phyloP scores from a whole-genome alignment of 2,329 filamentous ascomycete species.

The Aspergillus vadensis region DNA sequence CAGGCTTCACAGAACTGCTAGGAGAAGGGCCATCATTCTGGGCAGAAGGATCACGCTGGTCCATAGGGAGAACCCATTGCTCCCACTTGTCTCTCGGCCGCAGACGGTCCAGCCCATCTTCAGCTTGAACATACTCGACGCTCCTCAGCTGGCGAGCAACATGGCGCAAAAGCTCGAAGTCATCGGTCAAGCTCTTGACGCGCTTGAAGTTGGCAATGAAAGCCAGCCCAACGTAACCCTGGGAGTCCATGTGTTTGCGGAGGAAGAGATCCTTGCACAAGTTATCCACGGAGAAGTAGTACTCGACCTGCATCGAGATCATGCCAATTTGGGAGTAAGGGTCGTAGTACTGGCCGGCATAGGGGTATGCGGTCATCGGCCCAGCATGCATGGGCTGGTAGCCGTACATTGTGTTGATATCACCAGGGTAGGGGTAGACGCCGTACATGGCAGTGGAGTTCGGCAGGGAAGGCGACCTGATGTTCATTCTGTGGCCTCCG shows the following conservation, averaged over 20 bases:
- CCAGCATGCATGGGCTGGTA: constrained; percentile 56
- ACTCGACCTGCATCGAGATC: constrained; percentile 71
- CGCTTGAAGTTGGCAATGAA: constrained; percentile 87
- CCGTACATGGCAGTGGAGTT: constrained; percentile 54
- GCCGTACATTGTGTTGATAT: constrained; percentile 58
- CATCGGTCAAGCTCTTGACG: constrained; percentile 70
- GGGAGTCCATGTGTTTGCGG: constrained; percentile 88
- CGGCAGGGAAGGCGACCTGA: constrained; percentile 65
- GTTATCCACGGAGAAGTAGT: constrained; percentile 97
- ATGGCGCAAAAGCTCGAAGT: constrained; percentile 71
- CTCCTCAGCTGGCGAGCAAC: constrained; percentile 72
- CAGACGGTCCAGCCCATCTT: constrained; percentile 77
- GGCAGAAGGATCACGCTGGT: constrained; percentile 71
- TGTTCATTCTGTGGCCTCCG: constrained; percentile 53
- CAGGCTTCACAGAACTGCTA: constrained; percentile 33
- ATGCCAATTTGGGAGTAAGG: constrained; percentile 58
- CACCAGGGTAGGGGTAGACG: constrained; percentile 45
- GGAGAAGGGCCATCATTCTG: constrained; percentile 69
- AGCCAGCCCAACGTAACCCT: constrained; percentile 82
- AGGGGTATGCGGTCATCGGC: constrained; percentile 60
- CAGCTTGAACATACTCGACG: constrained; percentile 73
- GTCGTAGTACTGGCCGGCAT: constrained; percentile 57
- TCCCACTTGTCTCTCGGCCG: constrained; percentile 76
- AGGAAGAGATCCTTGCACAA: constrained; percentile 90
- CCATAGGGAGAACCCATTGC: constrained; percentile 72